Conservation (phyloP, 306 rosid genomes). For the Fragaria vesca region DNA sequence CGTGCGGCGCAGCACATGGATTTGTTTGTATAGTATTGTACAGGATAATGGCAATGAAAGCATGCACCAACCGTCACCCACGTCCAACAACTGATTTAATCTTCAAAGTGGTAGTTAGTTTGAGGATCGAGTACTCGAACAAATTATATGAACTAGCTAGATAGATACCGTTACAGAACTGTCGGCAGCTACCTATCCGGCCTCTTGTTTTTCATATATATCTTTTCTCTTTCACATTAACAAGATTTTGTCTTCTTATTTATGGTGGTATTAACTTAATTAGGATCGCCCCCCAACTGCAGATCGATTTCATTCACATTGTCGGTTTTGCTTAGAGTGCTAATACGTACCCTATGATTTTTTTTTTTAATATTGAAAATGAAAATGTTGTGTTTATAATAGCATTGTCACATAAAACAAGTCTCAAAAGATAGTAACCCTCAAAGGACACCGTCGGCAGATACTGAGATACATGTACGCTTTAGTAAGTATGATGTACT, state of each 20-base stretch:
- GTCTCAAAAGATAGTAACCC: no score
- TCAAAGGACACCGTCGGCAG: not conserved
- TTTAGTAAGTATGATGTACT: no score
- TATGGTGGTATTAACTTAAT: not conserved
- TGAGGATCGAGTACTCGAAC: not conserved
- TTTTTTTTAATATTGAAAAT: not conserved
- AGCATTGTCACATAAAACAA: no score
- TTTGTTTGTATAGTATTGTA: not conserved
- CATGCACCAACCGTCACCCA: constrained; percentile 11
- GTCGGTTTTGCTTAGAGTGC: not conserved
- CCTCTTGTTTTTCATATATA: not conserved
- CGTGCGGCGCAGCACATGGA: constrained; percentile 9
- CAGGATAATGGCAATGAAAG: not conserved
- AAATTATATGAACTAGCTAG: not conserved
- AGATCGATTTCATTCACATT: constrained; percentile 1
- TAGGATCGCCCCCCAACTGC: not conserved
- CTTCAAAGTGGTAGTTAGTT: not conserved
- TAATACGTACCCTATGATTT: not conserved
- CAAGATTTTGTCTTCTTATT: not conserved
- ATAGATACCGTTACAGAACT: not conserved
- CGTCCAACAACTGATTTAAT: not conserved
- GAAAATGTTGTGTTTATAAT: no score
- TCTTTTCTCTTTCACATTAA: not conserved
- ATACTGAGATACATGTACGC: no score
- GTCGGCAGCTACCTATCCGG: not conserved